Evolutionary conservation across 2,329 filamentous ascomycete species (phyloP), one percentile per base, ranked within the genome.

Genomic region (Harringtonia lauricola): DNA sequence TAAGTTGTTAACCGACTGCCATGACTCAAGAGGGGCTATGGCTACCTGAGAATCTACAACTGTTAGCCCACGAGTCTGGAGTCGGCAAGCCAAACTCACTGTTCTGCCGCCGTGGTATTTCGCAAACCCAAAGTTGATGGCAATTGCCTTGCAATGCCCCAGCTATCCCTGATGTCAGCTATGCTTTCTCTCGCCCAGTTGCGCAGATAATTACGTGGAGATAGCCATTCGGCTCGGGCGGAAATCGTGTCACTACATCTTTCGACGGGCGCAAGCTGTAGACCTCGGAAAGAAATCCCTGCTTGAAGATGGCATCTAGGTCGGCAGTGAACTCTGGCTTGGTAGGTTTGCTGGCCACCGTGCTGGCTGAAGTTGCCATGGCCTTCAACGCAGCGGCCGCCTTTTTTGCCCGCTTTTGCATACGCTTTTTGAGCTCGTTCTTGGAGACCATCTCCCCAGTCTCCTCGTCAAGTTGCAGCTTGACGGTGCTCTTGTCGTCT

Each of bases 81-180:
- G 18, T 19, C 9, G 8, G 17, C 18, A 9, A 18, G 4, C 30
- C 3, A 21, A 21, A 8, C 4, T 3, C 8, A 46, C 44, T 24
- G 44, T 46, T 49, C 81, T 70, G 46, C 90, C 90, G 30, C 83
- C 83, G 59, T 94, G 85, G 57, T 81, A 80, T 57, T 76, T 79
- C 14, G 92, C 90, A 60, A 95, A 96, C 7, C 90, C 90, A 64
- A 96, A 96, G 65, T 96, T 95, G 62, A 96, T 79, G 1, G 87
- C 83, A 61, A 96, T 95, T 18, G 92, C 90, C 67, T 96, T 96
- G 51, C 84, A 85, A 59, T 96, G 92, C 18, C 90, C 90, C 53
- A 96, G 84, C n/a, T n/a, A n/a, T n/a, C n/a, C n/a, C n/a, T n/a
- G n/a, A n/a, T n/a, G n/a, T n/a, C n/a, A n/a, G n/a, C n/a, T n/a